Evolutionary conservation across 1,139 yeast genomes (phyloP).

Genomic region (Protomyces inundatus): DNA sequence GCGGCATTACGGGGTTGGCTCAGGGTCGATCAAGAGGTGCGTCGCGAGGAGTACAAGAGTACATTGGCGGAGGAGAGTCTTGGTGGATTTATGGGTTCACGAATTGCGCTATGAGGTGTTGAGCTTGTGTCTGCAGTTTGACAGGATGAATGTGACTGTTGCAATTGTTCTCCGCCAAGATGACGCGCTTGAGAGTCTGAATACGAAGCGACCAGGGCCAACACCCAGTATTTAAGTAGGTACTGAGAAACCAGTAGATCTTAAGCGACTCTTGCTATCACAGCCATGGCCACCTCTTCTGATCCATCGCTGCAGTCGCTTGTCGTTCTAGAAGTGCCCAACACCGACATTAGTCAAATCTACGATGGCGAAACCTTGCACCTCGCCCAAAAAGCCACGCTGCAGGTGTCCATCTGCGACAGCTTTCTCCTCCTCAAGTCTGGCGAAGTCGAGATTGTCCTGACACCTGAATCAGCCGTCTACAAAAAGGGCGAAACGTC

Average conservation of each 20-base stretch:
- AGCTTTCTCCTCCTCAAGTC: constrained; percentile 4
- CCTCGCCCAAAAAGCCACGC: neutral
- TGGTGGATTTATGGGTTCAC: neutral
- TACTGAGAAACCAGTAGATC: no score
- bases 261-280: neutral
- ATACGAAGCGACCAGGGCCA: neutral
- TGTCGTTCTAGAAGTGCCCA: constrained; percentile 3
- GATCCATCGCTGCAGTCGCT: neutral
- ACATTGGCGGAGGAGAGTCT: constrained; percentile 10
- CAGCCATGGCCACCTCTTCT: neutral
- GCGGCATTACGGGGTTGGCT: constrained; percentile 1
- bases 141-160: neutral
- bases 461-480: constrained; percentile 13
- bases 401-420: constrained; percentile 3
- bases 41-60: constrained; percentile 14
- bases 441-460: constrained; percentile 9
- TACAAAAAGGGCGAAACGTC: constrained; percentile 12
- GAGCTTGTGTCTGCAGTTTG: no score
- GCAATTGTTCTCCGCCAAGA: neutral
- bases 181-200: neutral
- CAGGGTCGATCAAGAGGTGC: constrained; percentile 1
- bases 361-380: constrained; percentile 11
- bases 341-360: constrained; percentile 5
- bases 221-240: neutral
- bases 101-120: neutral